Evolutionary conservation across 140 eudicot species (phyloP).

Genomic region (Oenanthe javanica): DNA sequence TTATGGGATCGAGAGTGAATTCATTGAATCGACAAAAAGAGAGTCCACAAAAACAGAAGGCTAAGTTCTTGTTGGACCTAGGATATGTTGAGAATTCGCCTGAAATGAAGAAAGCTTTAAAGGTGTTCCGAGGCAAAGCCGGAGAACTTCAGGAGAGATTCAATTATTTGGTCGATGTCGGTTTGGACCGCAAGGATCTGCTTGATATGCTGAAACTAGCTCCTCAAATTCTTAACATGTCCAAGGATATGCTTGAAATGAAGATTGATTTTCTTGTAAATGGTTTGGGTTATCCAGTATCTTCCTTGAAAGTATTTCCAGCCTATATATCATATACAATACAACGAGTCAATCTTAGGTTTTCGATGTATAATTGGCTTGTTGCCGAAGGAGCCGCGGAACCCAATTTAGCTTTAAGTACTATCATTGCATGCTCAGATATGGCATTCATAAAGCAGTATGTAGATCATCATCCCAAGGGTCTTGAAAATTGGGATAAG

Average conservation of each 20-base stretch:
- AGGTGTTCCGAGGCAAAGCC: conserved; percentile 54
- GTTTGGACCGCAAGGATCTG: conserved; percentile 43
- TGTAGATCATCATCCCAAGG: conserved; percentile 50
- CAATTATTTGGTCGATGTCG: conserved; percentile 59
- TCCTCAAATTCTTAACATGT: conserved; percentile 57
- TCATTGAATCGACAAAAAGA: conserved; percentile 18
- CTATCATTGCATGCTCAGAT: conserved; percentile 48
- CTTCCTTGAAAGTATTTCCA: conserved; percentile 46
- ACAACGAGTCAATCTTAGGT: conserved; percentile 52
- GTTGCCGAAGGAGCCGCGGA: conserved; percentile 29
- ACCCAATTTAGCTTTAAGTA: conserved; percentile 45
- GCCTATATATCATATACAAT: conserved; percentile 31
- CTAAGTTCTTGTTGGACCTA: conserved; percentile 38
- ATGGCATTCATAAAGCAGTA: conserved; percentile 29
- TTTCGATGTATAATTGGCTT: conserved; percentile 67
- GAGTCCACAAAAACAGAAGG: conserved; percentile 22
- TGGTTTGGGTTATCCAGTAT: conserved; percentile 52
- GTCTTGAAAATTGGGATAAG: conserved; percentile 53
- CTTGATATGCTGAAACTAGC: conserved; percentile 41
- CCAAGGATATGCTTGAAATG: conserved; percentile 38
- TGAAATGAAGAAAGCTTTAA: conserved; percentile 55
- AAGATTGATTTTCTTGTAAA: conserved; percentile 57
- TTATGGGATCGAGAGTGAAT: conserved; percentile 33
- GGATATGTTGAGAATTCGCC: conserved; percentile 59
- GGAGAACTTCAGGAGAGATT: conserved; percentile 71